Conservation (phyloP, 1,284 basidiomycete species). For the Cutaneotrichosporon dermatis region DNA sequence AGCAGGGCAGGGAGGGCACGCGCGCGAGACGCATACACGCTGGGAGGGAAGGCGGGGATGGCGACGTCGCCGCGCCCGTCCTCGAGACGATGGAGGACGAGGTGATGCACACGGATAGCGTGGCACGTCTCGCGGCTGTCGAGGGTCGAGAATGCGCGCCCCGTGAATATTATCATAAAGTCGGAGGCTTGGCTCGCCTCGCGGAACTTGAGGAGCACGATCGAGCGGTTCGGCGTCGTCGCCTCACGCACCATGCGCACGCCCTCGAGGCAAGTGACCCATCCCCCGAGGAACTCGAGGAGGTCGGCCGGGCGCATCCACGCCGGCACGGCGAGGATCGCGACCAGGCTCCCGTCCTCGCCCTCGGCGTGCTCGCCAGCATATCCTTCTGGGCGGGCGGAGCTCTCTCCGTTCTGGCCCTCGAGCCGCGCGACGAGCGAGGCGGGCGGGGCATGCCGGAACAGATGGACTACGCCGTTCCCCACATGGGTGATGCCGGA, state of each 20-base stretch:
- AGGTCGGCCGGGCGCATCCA: slow-evolving; percentile 93
- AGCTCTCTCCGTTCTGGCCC: slow-evolving; percentile 31
- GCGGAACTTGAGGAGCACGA: slow-evolving; percentile 84
- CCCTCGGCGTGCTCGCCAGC: slow-evolving; percentile 43
- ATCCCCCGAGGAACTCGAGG: slow-evolving; percentile 82
- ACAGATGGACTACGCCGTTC: slow-evolving; percentile 50
- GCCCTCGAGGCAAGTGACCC: slow-evolving; percentile 78
- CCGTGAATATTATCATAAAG: slow-evolving; percentile 85
- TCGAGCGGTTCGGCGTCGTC: slow-evolving; percentile 52
- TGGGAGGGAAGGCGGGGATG: slow-evolving; percentile 66
- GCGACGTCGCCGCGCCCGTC: slow-evolving; percentile 65
- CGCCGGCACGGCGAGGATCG: slow-evolving; percentile 83
- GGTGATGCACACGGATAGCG: slow-evolving; percentile 39
- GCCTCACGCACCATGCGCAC: slow-evolving; percentile 69
- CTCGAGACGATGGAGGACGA: slow-evolving; percentile 34
- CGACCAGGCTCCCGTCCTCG: slow-evolving; percentile 62
- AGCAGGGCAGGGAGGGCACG: slow-evolving; percentile 33
- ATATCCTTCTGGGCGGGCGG: slow-evolving; percentile 32
- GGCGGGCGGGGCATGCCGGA: slow-evolving; percentile 46
- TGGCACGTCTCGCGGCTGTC: slow-evolving; percentile 59
- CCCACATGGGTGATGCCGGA: slow-evolving; percentile 44
- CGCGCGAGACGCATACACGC: slow-evolving; percentile 58
- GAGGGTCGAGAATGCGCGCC: slow-evolving; percentile 76
- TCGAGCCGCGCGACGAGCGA: slow-evolving; percentile 36
- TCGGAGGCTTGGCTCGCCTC: slow-evolving; percentile 69